Conservation (phyloP, 768 basidiomycete species). For the Pleurotus ostreatus region DNA sequence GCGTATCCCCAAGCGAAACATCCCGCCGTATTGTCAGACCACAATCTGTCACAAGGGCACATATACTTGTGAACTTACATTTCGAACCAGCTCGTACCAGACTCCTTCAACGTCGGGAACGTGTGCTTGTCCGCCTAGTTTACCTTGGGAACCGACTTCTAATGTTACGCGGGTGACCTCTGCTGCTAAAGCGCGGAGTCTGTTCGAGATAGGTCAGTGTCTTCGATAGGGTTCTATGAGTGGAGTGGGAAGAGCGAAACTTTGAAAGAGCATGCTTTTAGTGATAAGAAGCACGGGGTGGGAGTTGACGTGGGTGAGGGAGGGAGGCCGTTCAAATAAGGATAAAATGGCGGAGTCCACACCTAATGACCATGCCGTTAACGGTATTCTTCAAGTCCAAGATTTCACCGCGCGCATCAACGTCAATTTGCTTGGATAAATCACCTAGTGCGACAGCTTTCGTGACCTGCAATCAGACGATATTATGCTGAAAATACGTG, state of each 20-base stretch:
- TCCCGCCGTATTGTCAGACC: neutral
- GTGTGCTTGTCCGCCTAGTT: slow-evolving; percentile 82
- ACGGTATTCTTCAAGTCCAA: slow-evolving; percentile 70
- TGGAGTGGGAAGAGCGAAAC: too few species aligned
- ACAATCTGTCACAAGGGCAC: too few species aligned
- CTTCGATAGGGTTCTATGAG: too few species aligned
- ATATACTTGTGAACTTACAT: slow-evolving; percentile 37
- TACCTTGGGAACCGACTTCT: slow-evolving; percentile 86
- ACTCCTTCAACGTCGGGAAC: slow-evolving; percentile 91
- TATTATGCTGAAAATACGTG: neutral
- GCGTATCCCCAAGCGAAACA: neutral
- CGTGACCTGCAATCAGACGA: slow-evolving; percentile 53
- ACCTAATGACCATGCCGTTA: slow-evolving; percentile 56
- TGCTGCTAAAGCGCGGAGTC: slow-evolving; percentile 62
- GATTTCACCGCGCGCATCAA: slow-evolving; percentile 89
- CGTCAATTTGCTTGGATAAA: slow-evolving; percentile 85
- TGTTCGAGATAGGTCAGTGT: slow-evolving; percentile 33
- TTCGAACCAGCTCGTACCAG: slow-evolving; percentile 79
- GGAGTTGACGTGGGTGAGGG: too few species aligned
- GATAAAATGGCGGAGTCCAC: slow-evolving; percentile 7
- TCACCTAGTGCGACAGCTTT: slow-evolving; percentile 93
- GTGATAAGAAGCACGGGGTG: too few species aligned
- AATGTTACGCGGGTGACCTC: slow-evolving; percentile 83
- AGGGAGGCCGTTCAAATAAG: slow-evolving; percentile 25
- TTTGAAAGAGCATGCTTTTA: too few species aligned